Percentiles rank a stretch among this genome's conserved stretches.
These are phyloP conservation scores for Curvularia sp. DNA, from an alignment of 2,329 filamentous ascomycete species.

Conservation along the genomic window DNA sequence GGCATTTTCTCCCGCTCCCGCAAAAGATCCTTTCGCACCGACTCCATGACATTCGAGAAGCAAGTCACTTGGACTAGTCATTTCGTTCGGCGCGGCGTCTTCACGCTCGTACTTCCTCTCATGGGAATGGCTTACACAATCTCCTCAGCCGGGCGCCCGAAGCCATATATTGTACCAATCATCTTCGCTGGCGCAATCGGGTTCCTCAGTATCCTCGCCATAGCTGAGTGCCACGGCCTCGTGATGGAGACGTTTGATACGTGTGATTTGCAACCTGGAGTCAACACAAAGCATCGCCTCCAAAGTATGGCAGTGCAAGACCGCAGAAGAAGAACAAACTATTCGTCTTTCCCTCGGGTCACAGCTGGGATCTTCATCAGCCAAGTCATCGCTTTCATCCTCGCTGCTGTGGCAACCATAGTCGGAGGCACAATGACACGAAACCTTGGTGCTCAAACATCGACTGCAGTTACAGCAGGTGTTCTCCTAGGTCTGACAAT, in stretches of 20 bases:
- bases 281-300: slow-evolving; percentile 61
- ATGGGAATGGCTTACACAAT: slow-evolving; percentile 72
- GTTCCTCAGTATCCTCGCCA: slow-evolving; percentile 74
- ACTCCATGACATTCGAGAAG: slow-evolving; percentile 71
- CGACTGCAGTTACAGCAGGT: slow-evolving; percentile 72
- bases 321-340: slow-evolving; percentile 67
- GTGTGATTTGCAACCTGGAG: slow-evolving; percentile 77
- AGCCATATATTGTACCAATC: slow-evolving; percentile 67
- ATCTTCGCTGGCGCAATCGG: slow-evolving; percentile 71
- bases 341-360: slow-evolving; percentile 77
- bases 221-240: slow-evolving; percentile 76
- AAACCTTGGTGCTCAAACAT: slow-evolving; percentile 69
- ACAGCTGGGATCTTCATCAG: slow-evolving; percentile 73
- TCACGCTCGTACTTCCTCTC: slow-evolving; percentile 71
- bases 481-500: slow-evolving; percentile 71
- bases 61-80: slow-evolving; percentile 75
- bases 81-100: slow-evolving; percentile 70
- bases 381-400: slow-evolving; percentile 72
- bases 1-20: slow-evolving; percentile 71
- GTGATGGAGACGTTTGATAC: slow-evolving; percentile 84
- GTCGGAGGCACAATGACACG: slow-evolving; percentile 72
- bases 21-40: slow-evolving; percentile 64
- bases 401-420: slow-evolving; percentile 72
- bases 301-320: slow-evolving; percentile 55
- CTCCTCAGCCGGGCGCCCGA: slow-evolving; percentile 66